These are phyloP conservation scores for Claviceps quebecensis DNA, from an alignment of 2,329 filamentous ascomycete genomes.

Conservation along the genomic window DNA sequence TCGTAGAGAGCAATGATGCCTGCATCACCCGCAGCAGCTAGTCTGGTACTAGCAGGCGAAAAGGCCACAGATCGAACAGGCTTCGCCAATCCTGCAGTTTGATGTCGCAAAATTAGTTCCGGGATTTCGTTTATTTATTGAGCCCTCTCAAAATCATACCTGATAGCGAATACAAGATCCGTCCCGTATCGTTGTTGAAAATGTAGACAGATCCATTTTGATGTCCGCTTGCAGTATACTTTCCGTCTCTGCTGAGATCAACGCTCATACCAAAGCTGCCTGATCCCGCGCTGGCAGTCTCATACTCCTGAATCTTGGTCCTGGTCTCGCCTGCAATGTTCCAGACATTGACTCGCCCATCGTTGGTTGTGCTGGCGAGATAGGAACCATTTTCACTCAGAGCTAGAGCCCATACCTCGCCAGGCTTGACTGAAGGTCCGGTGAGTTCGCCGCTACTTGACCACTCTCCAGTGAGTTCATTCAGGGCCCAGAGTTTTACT, in stretches of 20 bases:
- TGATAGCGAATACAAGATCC: slow-evolving; percentile 72
- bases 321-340: slow-evolving; percentile 43
- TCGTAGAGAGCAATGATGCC: slow-evolving; percentile 85
- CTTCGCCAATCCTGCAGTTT: slow-evolving; percentile 56
- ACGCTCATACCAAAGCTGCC: slow-evolving; percentile 85
- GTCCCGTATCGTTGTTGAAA: slow-evolving; percentile 82
- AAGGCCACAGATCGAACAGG: slow-evolving; percentile 78
- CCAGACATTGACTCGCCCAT: slow-evolving; percentile 85
- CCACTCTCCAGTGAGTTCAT: slow-evolving; percentile 43
- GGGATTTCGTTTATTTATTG: no score
- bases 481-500: slow-evolving; percentile 64
- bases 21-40: slow-evolving; percentile 84
- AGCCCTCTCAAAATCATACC: slow-evolving; percentile 29
- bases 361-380: slow-evolving; percentile 74
- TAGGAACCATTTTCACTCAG: slow-evolving; percentile 73
- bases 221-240: slow-evolving; percentile 80
- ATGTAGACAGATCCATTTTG: slow-evolving; percentile 86
- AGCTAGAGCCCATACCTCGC: slow-evolving; percentile 76
- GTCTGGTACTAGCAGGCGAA: slow-evolving; percentile 67
- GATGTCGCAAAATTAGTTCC: not conserved
- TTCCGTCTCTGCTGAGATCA: slow-evolving; percentile 66
- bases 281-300: slow-evolving; percentile 56
- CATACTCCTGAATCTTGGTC: slow-evolving; percentile 64
- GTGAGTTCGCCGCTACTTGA: slow-evolving; percentile 26
- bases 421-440: slow-evolving; percentile 37